These are phyloP conservation scores for Darksidea phi DNA, from an alignment of 495 filamentous ascomycete genomes.

Conservation along the genomic window DNA sequence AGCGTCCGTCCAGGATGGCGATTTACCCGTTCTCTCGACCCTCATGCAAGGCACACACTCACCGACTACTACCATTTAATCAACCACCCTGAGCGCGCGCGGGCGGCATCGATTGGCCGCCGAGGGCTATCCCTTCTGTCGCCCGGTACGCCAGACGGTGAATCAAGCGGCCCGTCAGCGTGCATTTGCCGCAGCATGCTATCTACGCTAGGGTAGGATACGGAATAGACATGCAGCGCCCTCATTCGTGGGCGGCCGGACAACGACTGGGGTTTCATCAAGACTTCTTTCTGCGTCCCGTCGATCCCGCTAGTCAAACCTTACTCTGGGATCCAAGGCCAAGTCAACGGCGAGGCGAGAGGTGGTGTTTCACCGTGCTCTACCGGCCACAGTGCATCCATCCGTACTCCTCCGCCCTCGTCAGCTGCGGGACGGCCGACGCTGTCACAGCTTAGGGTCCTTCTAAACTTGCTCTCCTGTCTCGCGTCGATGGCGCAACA, in stretches of 20 bases:
- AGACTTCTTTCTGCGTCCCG: conserved; percentile 8
- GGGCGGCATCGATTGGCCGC: neutral
- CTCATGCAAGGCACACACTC: conserved; percentile 28
- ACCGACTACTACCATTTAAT: conserved; percentile 1
- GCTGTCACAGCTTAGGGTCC: conserved; percentile 11
- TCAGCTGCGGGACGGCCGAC: conserved; percentile 31
- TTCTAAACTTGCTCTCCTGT: conserved; percentile 3
- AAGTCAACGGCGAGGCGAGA: conserved; percentile 16
- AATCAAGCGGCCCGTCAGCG: conserved; percentile 24
- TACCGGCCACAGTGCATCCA: conserved; percentile 12
- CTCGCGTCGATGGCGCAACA: neutral
- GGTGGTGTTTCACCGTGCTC: conserved; percentile 21
- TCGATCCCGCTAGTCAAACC: conserved; percentile 26
- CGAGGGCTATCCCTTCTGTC: neutral
- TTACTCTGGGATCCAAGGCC: conserved; percentile 10
- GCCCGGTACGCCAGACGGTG: neutral
- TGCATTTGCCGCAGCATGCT: conserved; percentile 13
- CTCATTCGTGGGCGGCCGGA: neutral
- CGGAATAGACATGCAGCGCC: neutral
- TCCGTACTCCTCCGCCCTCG: conserved; percentile 17
- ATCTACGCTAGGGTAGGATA: neutral
- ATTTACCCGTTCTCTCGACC: conserved; percentile 28
- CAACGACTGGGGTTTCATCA: conserved; percentile 7
- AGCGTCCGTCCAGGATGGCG: neutral
- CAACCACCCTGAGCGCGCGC: neutral